These are phyloP conservation scores for Cyberlindnera mycetangii DNA, from an alignment of 805 yeast genomes.

Conservation along the genomic window DNA sequence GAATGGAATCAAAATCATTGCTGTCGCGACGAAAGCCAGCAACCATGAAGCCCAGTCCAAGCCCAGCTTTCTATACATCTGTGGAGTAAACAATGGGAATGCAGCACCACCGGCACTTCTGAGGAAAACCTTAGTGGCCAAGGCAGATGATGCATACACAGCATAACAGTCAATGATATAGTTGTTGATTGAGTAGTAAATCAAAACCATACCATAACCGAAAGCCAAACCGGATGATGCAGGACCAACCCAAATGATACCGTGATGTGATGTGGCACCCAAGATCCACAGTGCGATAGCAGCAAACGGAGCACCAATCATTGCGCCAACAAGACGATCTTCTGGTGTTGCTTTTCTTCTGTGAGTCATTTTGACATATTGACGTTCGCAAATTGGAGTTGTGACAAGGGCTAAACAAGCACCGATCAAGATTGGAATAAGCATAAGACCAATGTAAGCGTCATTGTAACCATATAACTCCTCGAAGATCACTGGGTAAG, in stretches of 20 bases:
- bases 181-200: constrained; percentile 74
- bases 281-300: constrained; percentile 75
- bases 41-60: constrained; percentile 81
- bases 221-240: constrained; percentile 75
- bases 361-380: constrained; percentile 50
- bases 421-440: constrained; percentile 87
- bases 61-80: constrained; percentile 73
- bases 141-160: constrained; percentile 74
- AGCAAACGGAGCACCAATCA: constrained; percentile 81
- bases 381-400: constrained; percentile 71
- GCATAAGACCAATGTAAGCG: constrained; percentile 79
- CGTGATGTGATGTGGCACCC: constrained; percentile 74
- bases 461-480: constrained; percentile 76
- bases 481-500: constrained; percentile 85
- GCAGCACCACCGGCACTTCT: constrained; percentile 87
- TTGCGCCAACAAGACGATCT: constrained; percentile 76
- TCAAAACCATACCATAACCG: constrained; percentile 74
- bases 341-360: constrained; percentile 69
- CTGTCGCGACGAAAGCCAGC: constrained; percentile 72
- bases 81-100: constrained; percentile 76
- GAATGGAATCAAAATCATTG: constrained; percentile 72
- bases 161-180: constrained; percentile 90
- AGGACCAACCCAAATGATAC: constrained; percentile 77
- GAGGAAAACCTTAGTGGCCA: constrained; percentile 77
- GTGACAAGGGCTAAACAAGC: constrained; percentile 68